Evolutionary conservation across 2,329 filamentous ascomycete species (phyloP), one percentile per base, ranked within the genome.

Genomic region (Neonectria neomacrospora): DNA sequence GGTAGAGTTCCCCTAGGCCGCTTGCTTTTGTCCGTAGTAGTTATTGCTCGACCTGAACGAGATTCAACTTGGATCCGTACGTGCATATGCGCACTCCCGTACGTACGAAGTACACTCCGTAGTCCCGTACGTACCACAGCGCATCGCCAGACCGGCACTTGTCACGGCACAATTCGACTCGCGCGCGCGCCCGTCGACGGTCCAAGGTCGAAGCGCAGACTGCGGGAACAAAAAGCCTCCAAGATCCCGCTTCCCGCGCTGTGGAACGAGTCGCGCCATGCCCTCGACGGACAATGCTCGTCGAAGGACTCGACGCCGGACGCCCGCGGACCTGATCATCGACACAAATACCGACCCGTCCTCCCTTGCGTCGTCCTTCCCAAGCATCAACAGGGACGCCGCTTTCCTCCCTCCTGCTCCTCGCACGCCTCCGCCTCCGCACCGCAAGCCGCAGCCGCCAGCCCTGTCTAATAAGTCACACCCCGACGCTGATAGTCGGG

Each of bases 221-320:
- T n/a, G n/a, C n/a, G n/a, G n/a, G 64, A 61, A 66, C 61, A 67
- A 69, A 70, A 71, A 67, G 59, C 67, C 57, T 67, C 60, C 58
- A 30, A 48, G 54, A 39, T 60, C 62, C 57, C 56, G 48, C 61
- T 20, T 37, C 37, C 37, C 37, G 37, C 62, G 65, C 65, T 53
- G 60, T 63, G 58, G 52, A 56, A 26, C 65, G 58, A 58, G 50
- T 59, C 50, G 57, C 54, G 48, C 55, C 54, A 68, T 72, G 70
- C 58, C 67, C 54, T 70, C 69, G 64, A 66, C 63, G 58, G 71
- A 73, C 71, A 73, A 71, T 73, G 67, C 61, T 64, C 69, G 67
- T 66, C 68, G 63, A 37, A 64, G 64, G 67, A 69, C 65, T 64
- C 67, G 69, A 68, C 66, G 68, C 55, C 71, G 65, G 53, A 67